Conservation (phyloP, 1,284 basidiomycete species). For the Lignosus rhinocerotis region DNA sequence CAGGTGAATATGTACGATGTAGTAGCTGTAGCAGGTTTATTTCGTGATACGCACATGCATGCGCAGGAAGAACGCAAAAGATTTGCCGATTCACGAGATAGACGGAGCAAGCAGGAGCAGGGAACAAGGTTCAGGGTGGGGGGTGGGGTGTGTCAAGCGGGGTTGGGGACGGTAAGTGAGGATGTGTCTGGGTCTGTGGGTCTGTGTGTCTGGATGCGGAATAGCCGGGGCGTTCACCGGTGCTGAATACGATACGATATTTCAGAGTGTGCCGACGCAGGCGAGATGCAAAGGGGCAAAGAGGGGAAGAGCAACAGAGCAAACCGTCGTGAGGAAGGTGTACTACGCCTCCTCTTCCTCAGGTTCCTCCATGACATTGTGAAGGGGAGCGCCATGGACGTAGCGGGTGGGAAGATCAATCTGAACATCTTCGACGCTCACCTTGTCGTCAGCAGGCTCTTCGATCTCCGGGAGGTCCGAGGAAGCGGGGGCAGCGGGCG, state of each 20-base stretch:
- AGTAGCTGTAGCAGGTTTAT: slow-evolving; percentile 11
- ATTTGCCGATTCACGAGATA: slow-evolving; percentile 6
- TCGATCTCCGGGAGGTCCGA: slow-evolving; percentile 27
- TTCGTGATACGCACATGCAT: not conserved
- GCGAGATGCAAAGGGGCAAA: slow-evolving; percentile 6
- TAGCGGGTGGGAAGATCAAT: slow-evolving; percentile 62
- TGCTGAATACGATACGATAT: slow-evolving; percentile 23
- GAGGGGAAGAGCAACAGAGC: slow-evolving; percentile 3
- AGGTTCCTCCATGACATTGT: slow-evolving; percentile 82
- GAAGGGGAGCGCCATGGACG: slow-evolving; percentile 83
- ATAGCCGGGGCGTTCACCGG: slow-evolving; percentile 16
- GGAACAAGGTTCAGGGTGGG: not conserved
- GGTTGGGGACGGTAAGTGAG: no score
- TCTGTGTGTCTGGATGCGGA: not conserved
- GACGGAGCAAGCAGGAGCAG: slow-evolving; percentile 10
- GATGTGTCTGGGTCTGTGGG: not conserved
- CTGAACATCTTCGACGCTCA: slow-evolving; percentile 29
- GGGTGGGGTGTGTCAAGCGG: not conserved
- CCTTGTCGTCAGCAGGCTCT: slow-evolving; percentile 26
- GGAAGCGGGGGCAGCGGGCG: slow-evolving; percentile 19
- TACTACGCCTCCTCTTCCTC: slow-evolving; percentile 48
- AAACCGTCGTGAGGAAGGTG: slow-evolving; percentile 19
- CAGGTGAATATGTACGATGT: slow-evolving; percentile 20
- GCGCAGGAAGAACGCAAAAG: not conserved
- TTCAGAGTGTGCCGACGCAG: slow-evolving; percentile 24